Evolutionary conservation across 768 basidiomycete genomes (phyloP).

Genomic region (Clathrus columnatus): DNA sequence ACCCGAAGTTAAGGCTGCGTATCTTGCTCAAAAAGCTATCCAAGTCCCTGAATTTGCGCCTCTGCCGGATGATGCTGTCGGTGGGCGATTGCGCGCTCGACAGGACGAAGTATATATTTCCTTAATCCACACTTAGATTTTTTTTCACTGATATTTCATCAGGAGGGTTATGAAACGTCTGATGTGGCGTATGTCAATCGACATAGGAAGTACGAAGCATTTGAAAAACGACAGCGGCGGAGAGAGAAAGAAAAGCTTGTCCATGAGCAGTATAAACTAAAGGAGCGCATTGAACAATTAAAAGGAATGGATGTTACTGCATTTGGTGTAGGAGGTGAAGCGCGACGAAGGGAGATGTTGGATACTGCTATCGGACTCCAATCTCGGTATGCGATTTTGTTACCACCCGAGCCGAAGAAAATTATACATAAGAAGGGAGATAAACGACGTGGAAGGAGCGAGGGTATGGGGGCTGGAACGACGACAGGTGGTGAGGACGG

Average conservation of each 20-base stretch:
- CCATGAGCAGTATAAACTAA: slow-evolving; percentile 87
- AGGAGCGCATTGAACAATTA: slow-evolving; percentile 80
- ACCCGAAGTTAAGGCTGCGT: slow-evolving; percentile 65
- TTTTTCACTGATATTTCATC: slow-evolving; percentile 13
- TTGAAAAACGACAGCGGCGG: slow-evolving; percentile 76
- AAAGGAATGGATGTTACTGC: slow-evolving; percentile 61
- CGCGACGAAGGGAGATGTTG: slow-evolving; percentile 66
- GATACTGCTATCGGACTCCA: slow-evolving; percentile 57
- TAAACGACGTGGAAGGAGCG: slow-evolving; percentile 16
- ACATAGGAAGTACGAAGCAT: slow-evolving; percentile 78
- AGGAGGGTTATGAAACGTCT: slow-evolving; percentile 59
- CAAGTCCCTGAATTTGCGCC: slow-evolving; percentile 66
- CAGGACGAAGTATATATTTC: slow-evolving; percentile 56
- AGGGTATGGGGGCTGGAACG: slow-evolving; percentile 5
- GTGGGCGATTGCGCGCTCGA: slow-evolving; percentile 63
- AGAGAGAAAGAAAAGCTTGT: slow-evolving; percentile 89
- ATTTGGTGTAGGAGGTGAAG: slow-evolving; percentile 70
- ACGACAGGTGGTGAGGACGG: slow-evolving; percentile 4
- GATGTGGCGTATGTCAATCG: slow-evolving; percentile 75
- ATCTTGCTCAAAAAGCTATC: slow-evolving; percentile 59
- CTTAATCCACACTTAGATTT: not conserved
- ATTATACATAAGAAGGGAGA: slow-evolving; percentile 5
- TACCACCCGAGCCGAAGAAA: slow-evolving; percentile 51
- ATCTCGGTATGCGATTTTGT: slow-evolving; percentile 63
- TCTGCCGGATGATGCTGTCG: slow-evolving; percentile 44